Percentiles rank a stretch among this genome's conserved stretches.
These are phyloP conservation scores for Populus hybrid DNA, from an alignment of 441 rosid species.

Conservation along the genomic window DNA sequence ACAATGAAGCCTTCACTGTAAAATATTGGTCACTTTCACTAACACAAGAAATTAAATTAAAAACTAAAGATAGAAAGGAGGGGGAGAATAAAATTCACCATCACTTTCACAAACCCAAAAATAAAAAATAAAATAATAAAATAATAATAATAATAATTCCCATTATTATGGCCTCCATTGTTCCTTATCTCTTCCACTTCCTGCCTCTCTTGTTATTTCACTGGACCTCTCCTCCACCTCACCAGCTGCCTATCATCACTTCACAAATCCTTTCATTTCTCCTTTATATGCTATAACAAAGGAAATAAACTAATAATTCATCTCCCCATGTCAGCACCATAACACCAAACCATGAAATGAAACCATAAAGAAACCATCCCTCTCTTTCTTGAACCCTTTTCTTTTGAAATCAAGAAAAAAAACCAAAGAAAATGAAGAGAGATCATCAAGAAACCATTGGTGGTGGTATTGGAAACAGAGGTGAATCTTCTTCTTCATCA, in stretches of 20 bases:
- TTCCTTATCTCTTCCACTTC: conserved; percentile 42
- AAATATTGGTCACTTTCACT: not conserved
- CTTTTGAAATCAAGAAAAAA: not conserved
- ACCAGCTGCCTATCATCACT: conserved; percentile 1
- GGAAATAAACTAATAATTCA: conserved; percentile 7
- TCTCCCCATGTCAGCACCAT: conserved; percentile 4
- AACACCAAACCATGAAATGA: not conserved
- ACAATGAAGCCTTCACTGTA: not conserved
- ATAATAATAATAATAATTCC: not conserved
- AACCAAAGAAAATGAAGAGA: conserved; percentile 43
- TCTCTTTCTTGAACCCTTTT: not conserved
- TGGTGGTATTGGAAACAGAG: conserved; percentile 12
- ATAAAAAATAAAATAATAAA: not conserved
- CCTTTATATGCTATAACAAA: not conserved
- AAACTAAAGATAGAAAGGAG: not conserved
- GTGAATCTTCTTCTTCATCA: conserved; percentile 26
- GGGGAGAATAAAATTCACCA: not conserved
- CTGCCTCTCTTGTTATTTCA: conserved; percentile 22
- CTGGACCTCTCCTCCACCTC: conserved; percentile 25
- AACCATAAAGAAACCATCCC: not conserved
- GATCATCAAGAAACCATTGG: conserved; percentile 35
- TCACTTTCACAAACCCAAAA: not conserved
- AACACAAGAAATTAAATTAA: not conserved
- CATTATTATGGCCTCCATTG: conserved; percentile 44
- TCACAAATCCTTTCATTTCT: not conserved